phyloP scores from a whole-genome alignment of 306 rosid species.

The Citrullus amarus region DNA sequence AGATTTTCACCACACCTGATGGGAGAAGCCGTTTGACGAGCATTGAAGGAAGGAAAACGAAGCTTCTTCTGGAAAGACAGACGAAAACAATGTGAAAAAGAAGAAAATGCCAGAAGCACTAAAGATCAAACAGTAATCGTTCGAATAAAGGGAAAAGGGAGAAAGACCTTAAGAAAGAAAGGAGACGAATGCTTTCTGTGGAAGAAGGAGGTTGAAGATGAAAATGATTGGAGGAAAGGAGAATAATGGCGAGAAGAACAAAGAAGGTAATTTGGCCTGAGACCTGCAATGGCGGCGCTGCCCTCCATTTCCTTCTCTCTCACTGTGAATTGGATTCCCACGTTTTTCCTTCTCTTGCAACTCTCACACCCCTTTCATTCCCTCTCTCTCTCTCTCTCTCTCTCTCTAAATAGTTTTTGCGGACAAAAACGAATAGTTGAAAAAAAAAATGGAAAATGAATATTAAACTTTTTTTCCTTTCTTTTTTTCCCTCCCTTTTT shows the following conservation, averaged over 20 bases:
- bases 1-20: conserved; percentile 24
- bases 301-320: conserved; percentile 39
- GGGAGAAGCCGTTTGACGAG: conserved; percentile 20
- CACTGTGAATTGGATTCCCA: neutral
- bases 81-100: neutral
- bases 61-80: conserved; percentile 40
- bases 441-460: neutral
- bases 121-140: neutral
- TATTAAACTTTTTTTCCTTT: neutral
- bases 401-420: neutral
- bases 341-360: neutral
- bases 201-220: conserved; percentile 11
- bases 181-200: conserved; percentile 15
- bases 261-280: conserved; percentile 29
- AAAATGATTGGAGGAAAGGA: conserved; percentile 4
- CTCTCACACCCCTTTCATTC: no score
- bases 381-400: no score
- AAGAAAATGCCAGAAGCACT: neutral
- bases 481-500: neutral
- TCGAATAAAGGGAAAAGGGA: neutral
- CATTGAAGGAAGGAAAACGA: conserved; percentile 24
- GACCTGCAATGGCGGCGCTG: conserved; percentile 38
- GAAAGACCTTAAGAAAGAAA: conserved; percentile 34
- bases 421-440: neutral
- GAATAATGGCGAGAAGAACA: conserved; percentile 27